A percentile compares a stretch with the other conserved stretches of the same genome.
phyloP scores from a whole-genome alignment of 345 rosid genomes.

The Boechera stricta region DNA sequence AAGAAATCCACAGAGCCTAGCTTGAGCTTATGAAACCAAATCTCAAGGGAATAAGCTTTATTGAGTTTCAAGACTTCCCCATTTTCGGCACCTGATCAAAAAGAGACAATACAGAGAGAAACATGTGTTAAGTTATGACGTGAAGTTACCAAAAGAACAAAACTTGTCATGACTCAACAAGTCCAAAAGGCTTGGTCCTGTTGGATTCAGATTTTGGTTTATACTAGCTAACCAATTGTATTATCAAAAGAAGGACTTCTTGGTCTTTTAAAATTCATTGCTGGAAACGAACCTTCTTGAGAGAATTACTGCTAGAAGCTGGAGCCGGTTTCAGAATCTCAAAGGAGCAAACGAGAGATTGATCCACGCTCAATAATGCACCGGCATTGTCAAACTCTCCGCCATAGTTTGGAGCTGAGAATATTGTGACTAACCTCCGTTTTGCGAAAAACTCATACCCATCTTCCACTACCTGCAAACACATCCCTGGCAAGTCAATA shows the following conservation, averaged over 20 bases:
- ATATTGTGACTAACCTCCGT: slow-evolving; percentile 85
- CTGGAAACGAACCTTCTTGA: slow-evolving; percentile 68
- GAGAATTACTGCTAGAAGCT: slow-evolving; percentile 52
- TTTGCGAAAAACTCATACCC: slow-evolving; percentile 95
- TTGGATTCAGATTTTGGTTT: not conserved
- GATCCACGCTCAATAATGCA: slow-evolving; percentile 79
- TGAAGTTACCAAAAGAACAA: not conserved
- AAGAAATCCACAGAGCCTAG: slow-evolving; percentile 39
- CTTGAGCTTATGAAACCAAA: slow-evolving; percentile 32
- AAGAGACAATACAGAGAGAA: not conserved
- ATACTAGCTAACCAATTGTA: not conserved
- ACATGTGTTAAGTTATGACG: not conserved
- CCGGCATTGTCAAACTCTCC: slow-evolving; percentile 99
- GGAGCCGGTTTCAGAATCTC: slow-evolving; percentile 86
- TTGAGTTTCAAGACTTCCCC: slow-evolving; percentile 42
- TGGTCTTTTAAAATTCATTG: not conserved
- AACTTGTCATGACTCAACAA: not conserved
- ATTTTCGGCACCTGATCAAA: slow-evolving; percentile 43
- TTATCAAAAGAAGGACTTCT: slow-evolving; percentile 1
- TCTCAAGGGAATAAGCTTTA: slow-evolving; percentile 29
- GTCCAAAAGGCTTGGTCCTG: not conserved
- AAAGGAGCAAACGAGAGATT: slow-evolving; percentile 81
- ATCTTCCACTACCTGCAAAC: slow-evolving; percentile 93
- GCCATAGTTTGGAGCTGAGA: slow-evolving; percentile 99
- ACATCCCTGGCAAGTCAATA: not conserved